Evolutionary conservation across 2,329 filamentous ascomycete genomes (phyloP).

Genomic region (Penicillium janthinellum): DNA sequence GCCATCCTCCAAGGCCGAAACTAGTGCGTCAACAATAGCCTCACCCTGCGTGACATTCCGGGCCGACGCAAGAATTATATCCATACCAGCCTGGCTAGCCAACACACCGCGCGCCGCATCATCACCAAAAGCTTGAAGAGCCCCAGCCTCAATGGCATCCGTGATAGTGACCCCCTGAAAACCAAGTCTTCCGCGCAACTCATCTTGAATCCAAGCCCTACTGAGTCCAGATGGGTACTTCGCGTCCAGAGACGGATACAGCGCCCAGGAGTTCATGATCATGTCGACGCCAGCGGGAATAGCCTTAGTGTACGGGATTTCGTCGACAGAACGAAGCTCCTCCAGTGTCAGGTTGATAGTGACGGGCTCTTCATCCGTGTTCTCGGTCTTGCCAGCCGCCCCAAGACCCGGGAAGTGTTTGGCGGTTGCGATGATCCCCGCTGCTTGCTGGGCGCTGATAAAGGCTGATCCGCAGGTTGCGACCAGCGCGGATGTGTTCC

Average conservation of each 20-base stretch:
- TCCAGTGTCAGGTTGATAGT: conserved; percentile 27
- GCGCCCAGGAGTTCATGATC: conserved; percentile 36
- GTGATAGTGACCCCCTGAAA: conserved; percentile 36
- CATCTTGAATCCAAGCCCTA: conserved; percentile 27
- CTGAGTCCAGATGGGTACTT: conserved; percentile 31
- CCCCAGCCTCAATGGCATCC: conserved; percentile 34
- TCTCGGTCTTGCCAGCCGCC: conserved; percentile 23
- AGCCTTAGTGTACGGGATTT: conserved; percentile 26
- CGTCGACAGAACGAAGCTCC: conserved; percentile 29
- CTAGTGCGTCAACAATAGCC: conserved; percentile 23
- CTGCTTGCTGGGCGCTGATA: conserved; percentile 25
- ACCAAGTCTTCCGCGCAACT: conserved; percentile 27
- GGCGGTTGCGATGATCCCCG: conserved; percentile 27
- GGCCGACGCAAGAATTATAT: conserved; percentile 33
- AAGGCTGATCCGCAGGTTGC: conserved; percentile 25
- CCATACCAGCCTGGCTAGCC: conserved; percentile 33
- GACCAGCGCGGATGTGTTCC: conserved; percentile 28
- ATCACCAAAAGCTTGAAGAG: conserved; percentile 27
- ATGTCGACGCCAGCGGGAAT: conserved; percentile 32
- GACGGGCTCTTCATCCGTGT: conserved; percentile 33
- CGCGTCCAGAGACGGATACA: conserved; percentile 33
- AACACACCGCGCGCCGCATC: conserved; percentile 27
- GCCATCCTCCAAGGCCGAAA: conserved; percentile 23
- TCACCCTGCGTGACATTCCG: conserved; percentile 34
- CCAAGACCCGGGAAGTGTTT: conserved; percentile 39